Percentiles rank a stretch among this genome's conserved stretches.
Conservation (phyloP, 1,139 yeast genomes). For the Magnusiomyces ingens region DNA sequence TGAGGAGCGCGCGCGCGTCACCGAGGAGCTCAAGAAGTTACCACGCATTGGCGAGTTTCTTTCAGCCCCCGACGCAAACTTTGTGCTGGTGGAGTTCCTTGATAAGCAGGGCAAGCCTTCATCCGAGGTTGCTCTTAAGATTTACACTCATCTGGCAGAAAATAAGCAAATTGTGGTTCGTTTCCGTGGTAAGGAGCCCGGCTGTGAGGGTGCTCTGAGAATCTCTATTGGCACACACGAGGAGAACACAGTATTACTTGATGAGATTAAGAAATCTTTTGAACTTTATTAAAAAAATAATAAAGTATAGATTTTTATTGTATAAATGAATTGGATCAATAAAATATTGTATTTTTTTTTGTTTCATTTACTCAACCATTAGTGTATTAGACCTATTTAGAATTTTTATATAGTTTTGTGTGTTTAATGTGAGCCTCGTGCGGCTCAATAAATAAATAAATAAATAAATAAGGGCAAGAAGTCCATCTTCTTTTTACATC, state of each 20-base stretch:
- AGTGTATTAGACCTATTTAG: neutral
- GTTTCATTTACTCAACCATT: neutral
- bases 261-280: constrained; percentile 42
- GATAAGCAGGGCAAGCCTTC: constrained; percentile 49
- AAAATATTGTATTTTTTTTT: neutral
- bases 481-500: too few relatives aligned
- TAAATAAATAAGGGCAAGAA: too few relatives aligned
- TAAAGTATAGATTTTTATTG: constrained; percentile 23
- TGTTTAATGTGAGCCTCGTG: too few relatives aligned
- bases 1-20: constrained; percentile 48
- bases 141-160: constrained; percentile 66
- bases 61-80: constrained; percentile 88
- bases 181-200: constrained; percentile 82
- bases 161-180: constrained; percentile 75
- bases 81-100: constrained; percentile 64
- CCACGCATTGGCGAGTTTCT: constrained; percentile 60
- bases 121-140: constrained; percentile 57
- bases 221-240: constrained; percentile 77
- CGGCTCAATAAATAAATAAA: too few relatives aligned
- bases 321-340: neutral
- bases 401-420: too few relatives aligned
- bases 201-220: constrained; percentile 82
- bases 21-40: constrained; percentile 46
- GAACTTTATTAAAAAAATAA: constrained; percentile 12
- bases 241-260: constrained; percentile 57